These are phyloP conservation scores for Fusarium sp. DNA, from an alignment of 2,329 filamentous ascomycete species.

Conservation along the genomic window DNA sequence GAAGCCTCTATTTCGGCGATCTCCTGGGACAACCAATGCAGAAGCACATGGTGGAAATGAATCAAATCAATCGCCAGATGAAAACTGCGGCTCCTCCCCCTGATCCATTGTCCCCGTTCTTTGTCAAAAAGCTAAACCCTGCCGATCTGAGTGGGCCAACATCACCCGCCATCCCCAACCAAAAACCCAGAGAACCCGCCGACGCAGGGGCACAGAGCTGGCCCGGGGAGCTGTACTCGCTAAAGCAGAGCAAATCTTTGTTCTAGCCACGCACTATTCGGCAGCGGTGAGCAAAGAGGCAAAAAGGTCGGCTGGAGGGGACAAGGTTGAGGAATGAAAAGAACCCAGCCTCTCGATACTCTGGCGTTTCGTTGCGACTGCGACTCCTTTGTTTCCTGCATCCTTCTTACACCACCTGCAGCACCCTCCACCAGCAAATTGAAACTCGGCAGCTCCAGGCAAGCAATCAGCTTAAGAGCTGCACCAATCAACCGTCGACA, in stretches of 20 bases:
- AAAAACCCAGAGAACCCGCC: constrained; percentile 21
- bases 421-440: not conserved
- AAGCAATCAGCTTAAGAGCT: constrained; percentile 8
- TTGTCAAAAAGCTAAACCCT: constrained; percentile 24
- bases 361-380: not conserved
- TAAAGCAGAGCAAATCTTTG: constrained; percentile 11
- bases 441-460: constrained; percentile 9
- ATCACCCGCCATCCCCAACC: constrained; percentile 7
- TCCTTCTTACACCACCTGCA: not conserved
- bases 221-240: constrained; percentile 17
- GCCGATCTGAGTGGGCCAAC: constrained; percentile 27
- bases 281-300: constrained; percentile 12
- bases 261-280: constrained; percentile 10
- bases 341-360: not conserved
- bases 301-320: constrained; percentile 4
- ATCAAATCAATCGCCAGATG: not conserved
- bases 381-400: not conserved
- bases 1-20: constrained; percentile 7
- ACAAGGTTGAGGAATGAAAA: not conserved
- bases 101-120: not conserved
- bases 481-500: constrained; percentile 19
- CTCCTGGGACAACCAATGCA: constrained; percentile 1
- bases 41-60: not conserved
- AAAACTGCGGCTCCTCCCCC: not conserved
- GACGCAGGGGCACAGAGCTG: constrained; percentile 10